These are phyloP conservation scores for Nannizziopsis arthrosporioides DNA, from an alignment of 2,329 filamentous ascomycete genomes.

Conservation along the genomic window DNA sequence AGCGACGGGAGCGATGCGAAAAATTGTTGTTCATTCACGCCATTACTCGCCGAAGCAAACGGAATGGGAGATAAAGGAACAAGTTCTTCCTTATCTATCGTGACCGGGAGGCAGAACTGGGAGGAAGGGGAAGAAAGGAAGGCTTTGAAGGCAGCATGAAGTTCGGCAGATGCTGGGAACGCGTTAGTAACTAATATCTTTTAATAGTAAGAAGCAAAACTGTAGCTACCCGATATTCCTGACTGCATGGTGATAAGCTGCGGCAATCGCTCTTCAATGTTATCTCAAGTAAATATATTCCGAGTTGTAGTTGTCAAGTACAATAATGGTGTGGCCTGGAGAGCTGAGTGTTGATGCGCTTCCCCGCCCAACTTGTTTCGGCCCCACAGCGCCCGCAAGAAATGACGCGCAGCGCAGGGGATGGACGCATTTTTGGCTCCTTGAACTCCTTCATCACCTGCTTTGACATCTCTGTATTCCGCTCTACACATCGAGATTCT, in stretches of 20 bases:
- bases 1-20: slow-evolving; percentile 42
- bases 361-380: too few relatives aligned
- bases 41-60: slow-evolving; percentile 24
- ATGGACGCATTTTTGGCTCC: too few relatives aligned
- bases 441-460: too few relatives aligned
- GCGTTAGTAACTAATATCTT: slow-evolving; percentile 5
- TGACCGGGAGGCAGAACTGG: slow-evolving; percentile 37
- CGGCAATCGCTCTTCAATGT: background rate
- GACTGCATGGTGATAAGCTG: slow-evolving; percentile 33
- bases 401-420: too few relatives aligned
- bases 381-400: too few relatives aligned
- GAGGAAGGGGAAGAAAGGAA: slow-evolving; percentile 31
- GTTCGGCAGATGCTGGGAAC: slow-evolving; percentile 33
- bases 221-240: slow-evolving; percentile 35
- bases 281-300: too few relatives aligned
- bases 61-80: slow-evolving; percentile 30
- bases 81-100: slow-evolving; percentile 35
- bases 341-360: too few relatives aligned
- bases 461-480: too few relatives aligned
- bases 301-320: too few relatives aligned
- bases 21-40: slow-evolving; percentile 33
- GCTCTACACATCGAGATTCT: too few relatives aligned
- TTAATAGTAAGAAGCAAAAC: background rate
- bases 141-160: slow-evolving; percentile 36
- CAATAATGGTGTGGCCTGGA: too few relatives aligned